A percentile compares a stretch with the other conserved stretches of the same genome.
Conservation (phyloP, 495 filamentous ascomycete species). For the Recurvomyces mirabilis region DNA sequence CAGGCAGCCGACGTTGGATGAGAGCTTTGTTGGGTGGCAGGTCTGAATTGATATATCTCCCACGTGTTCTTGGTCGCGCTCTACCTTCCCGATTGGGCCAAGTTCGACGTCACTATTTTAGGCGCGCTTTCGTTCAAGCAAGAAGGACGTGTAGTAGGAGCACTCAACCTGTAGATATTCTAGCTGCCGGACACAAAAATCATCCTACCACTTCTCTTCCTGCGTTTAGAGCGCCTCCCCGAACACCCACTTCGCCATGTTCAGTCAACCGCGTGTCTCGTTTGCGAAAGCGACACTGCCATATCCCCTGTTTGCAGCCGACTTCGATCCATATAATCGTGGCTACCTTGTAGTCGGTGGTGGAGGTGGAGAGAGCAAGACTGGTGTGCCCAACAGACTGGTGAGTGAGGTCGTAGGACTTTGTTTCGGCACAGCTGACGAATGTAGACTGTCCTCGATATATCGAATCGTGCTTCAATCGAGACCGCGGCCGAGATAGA, state of each 20-base stretch:
- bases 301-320: conserved; percentile 82
- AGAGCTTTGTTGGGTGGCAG: neutral
- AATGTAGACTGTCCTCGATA: conserved; percentile 56
- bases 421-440: neutral
- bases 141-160: too few relatives aligned
- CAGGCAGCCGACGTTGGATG: neutral
- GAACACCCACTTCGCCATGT: too few relatives aligned
- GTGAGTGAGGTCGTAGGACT: conserved; percentile 35
- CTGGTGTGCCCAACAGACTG: conserved; percentile 85
- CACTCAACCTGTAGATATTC: too few relatives aligned
- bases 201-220: too few relatives aligned
- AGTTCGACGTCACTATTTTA: too few relatives aligned
- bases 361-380: conserved; percentile 75
- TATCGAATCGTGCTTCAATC: conserved; percentile 48
- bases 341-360: conserved; percentile 73
- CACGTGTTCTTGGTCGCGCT: too few relatives aligned
- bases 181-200: too few relatives aligned
- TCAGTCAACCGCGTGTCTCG: too few relatives aligned
- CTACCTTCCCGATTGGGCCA: too few relatives aligned
- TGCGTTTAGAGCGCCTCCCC: too few relatives aligned
- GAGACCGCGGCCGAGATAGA: conserved; percentile 61
- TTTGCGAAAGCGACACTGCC: conserved; percentile 60
- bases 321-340: conserved; percentile 74
- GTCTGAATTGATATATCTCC: too few relatives aligned
- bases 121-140: too few relatives aligned